These are phyloP conservation scores for Chlorella variabilis DNA, from an alignment of 163 green algal genomes.

Conservation along the genomic window DNA sequence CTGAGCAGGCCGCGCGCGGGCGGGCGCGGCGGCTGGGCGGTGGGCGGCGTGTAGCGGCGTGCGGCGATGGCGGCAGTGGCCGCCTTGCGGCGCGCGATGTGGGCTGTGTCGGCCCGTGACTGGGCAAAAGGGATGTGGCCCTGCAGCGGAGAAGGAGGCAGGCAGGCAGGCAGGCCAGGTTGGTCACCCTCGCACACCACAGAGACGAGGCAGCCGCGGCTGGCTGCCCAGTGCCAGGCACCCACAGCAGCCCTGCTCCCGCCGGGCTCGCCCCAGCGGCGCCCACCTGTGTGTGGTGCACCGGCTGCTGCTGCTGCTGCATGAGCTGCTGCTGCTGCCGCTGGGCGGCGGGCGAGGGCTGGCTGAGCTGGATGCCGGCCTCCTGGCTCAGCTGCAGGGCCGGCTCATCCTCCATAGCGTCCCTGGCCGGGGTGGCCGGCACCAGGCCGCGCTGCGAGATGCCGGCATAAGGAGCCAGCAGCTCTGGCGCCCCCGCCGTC, in stretches of 20 bases:
- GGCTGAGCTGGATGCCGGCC: neutral
- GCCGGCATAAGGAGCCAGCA: constrained; percentile 43
- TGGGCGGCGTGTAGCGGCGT: constrained; percentile 34
- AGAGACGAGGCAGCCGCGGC: too few species aligned
- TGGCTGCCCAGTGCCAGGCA: too few species aligned
- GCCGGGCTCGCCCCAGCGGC: too few species aligned
- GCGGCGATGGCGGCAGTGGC: constrained; percentile 42
- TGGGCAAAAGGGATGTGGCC: constrained; percentile 20
- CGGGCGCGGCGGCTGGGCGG: neutral
- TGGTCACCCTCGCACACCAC: too few species aligned
- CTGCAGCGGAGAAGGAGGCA: neutral
- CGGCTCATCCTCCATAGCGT: neutral
- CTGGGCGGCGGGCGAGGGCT: neutral
- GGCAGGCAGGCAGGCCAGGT: neutral
- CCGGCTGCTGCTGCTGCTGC: constrained; percentile 8
- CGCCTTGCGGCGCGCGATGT: constrained; percentile 36
- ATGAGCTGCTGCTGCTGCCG: neutral
- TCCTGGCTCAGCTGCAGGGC: constrained; percentile 35
- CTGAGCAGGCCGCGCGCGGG: neutral
- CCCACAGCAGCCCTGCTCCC: too few species aligned
- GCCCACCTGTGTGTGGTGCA: too few species aligned
- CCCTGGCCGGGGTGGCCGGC: constrained; percentile 4
- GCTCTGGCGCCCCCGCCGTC: neutral
- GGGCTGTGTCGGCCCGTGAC: constrained; percentile 19
- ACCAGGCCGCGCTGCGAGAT: neutral